Base-by-base conservation (phyloP, 108 stramenopile genomes). In the Epithemia pelagica region DNA sequence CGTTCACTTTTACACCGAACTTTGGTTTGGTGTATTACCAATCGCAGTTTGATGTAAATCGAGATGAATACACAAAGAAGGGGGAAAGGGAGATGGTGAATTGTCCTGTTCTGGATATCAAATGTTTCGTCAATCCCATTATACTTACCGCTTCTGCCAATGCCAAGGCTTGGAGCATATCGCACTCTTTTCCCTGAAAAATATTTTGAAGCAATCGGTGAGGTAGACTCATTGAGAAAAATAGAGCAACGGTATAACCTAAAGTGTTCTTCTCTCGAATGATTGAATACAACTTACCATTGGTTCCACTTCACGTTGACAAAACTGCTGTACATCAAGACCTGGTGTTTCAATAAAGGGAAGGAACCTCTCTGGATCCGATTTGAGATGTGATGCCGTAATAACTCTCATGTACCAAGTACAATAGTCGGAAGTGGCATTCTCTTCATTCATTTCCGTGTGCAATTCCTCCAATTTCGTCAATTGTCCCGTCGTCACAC, bases 351-450 rank as follows among this genome's bases (percentile, higher is more conserved):
- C 75, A 18, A 92, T 24, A 65, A 79, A 92, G 25, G 84, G 87
- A 10, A 85, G 22, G 70, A 86, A 93, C 25, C 86, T 74, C 66
- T 78, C 74, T 1, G 85, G 79, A 71, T 93, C 72, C 30, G 76
- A 63, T 65, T 93, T 93, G 58, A 90, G 64, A 65, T 82, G 85
- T 0, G 81, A 70, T 26, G 89, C 85, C 10, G 89, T 85, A 58
- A 93, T 60, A 26, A 88, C 80, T 58, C 92, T 83, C 46, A 90
- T 60, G 71, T 79, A 93, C 92, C 92, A 93, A 21, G 87, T 86
- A 72, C 86, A 87, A 73, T 93, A 93, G 58, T 93, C 92, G 30
- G 78, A 80, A 21, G 79, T 77, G 46, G 74, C 71, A 75, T 84
- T 86, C 69, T 87, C 90, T 69, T 84, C 74, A 57, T 77, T 84